These are phyloP conservation scores for Clitopilus passeckerianus DNA, from an alignment of 768 basidiomycete species.

Conservation along the genomic window DNA sequence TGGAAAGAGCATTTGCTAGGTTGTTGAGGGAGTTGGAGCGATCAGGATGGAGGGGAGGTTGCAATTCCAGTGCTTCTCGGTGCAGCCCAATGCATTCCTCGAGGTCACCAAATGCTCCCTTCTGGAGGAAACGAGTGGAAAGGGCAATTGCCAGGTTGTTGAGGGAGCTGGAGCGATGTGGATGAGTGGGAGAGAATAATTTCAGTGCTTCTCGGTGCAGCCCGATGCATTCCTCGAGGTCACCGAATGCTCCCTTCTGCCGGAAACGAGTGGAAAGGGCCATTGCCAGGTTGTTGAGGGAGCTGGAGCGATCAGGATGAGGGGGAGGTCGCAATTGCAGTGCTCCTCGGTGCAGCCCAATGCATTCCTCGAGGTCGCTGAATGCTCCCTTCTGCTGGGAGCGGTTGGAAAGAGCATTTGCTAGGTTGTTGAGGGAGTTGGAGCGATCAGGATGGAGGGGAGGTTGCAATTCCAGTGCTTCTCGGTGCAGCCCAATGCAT, in stretches of 20 bases:
- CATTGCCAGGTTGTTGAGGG: not conserved
- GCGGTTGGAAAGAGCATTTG: conserved; percentile 3
- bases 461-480: conserved; percentile 10
- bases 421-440: conserved; percentile 7
- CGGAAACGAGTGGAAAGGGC: not conserved
- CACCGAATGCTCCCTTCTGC: not conserved
- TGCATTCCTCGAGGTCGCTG: conserved; percentile 5
- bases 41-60: conserved; percentile 6
- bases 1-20: conserved; percentile 4
- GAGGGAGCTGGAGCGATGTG: not conserved
- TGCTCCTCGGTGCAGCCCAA: not conserved
- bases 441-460: conserved; percentile 8
- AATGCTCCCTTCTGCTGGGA: conserved; percentile 4
- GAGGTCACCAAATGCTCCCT: not conserved
- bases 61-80: conserved; percentile 1
- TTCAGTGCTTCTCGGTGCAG: not conserved
- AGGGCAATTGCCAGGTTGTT: not conserved
- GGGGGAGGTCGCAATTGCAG: not conserved
- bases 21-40: conserved; percentile 5
- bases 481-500: conserved; percentile 11
- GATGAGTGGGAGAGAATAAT: not conserved
- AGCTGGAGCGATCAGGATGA: not conserved
- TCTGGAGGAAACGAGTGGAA: not conserved
- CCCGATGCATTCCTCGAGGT: not conserved
- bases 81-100: not conserved